Conservation (phyloP, 495 filamentous ascomycete genomes). For the Penicillium roqueforti region DNA sequence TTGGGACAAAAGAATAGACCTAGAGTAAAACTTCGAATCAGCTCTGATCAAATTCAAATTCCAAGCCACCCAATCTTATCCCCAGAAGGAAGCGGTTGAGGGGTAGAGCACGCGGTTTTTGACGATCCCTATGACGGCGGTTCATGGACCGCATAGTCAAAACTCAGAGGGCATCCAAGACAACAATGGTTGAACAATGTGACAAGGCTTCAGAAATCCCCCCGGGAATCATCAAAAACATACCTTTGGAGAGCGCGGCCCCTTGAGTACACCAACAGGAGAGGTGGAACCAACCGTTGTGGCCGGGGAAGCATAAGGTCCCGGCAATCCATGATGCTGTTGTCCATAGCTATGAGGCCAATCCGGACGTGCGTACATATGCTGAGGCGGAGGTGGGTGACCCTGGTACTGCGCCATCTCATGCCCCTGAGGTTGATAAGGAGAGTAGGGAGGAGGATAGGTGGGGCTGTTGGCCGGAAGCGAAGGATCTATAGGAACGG, state of each 20-base stretch:
- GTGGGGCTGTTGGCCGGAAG: constrained; percentile 90
- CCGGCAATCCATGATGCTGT: constrained; percentile 59
- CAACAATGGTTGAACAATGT: constrained; percentile 24
- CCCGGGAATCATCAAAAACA: constrained; percentile 48
- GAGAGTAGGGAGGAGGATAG: constrained; percentile 80
- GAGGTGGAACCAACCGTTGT: constrained; percentile 56
- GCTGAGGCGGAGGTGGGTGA: constrained; percentile 53
- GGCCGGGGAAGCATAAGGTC: constrained; percentile 57
- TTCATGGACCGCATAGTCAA: constrained; percentile 15
- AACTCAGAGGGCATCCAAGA: constrained; percentile 30
- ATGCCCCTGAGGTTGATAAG: constrained; percentile 75
- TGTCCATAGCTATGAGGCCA: constrained; percentile 73
- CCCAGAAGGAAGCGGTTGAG: not conserved
- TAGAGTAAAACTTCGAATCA: constrained; percentile 37
- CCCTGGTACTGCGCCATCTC: constrained; percentile 71
- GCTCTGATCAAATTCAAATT: constrained; percentile 8
- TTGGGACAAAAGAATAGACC: constrained; percentile 98
- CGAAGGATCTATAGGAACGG: constrained; percentile 98
- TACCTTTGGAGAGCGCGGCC: constrained; percentile 69
- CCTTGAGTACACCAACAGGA: constrained; percentile 52
- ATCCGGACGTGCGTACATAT: constrained; percentile 76
- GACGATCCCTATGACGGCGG: constrained; percentile 27
- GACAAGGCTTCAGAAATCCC: constrained; percentile 28
- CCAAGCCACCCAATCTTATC: constrained; percentile 10
- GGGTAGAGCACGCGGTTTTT: constrained; percentile 26